Evolutionary conservation across 179 eudicot genomes (phyloP).

Genomic region (Silene coronaria): DNA sequence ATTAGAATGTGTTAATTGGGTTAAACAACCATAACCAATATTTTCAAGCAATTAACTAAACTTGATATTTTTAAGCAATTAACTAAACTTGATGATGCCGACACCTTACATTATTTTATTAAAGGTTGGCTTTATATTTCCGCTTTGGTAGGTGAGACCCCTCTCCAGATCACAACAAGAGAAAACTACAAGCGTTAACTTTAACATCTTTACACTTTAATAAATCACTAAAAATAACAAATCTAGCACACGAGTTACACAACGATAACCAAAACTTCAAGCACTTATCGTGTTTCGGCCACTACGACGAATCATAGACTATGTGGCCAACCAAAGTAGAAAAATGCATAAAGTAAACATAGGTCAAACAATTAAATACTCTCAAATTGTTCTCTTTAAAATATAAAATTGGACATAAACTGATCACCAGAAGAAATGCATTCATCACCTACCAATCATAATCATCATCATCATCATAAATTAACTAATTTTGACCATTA

Average conservation of each 20-base stretch:
- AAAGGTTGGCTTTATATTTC: background rate
- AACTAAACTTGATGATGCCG: background rate
- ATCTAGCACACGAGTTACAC: background rate
- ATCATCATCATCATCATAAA: background rate
- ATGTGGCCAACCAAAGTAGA: conserved; percentile 13
- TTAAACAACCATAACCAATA: background rate
- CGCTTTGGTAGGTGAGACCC: conserved; percentile 2
- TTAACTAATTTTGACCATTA: conserved; percentile 20
- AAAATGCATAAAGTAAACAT: background rate
- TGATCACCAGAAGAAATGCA: conserved; percentile 11
- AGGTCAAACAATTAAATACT: background rate
- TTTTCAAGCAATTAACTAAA: background rate
- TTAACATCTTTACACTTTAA: background rate
- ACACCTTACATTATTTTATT: background rate
- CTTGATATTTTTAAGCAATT: no score
- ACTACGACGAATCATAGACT: background rate
- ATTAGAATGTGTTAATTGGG: background rate
- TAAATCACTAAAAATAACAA: background rate
- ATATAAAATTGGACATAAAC: conserved; percentile 8
- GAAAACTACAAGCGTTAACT: background rate
- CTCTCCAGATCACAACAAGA: background rate
- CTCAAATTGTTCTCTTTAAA: background rate
- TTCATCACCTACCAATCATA: conserved; percentile 13
- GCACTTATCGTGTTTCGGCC: background rate
- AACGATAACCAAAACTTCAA: background rate